These are phyloP conservation scores for Zygnema circumcarinatum DNA, from an alignment of 139 green algal species.

Conservation along the genomic window DNA sequence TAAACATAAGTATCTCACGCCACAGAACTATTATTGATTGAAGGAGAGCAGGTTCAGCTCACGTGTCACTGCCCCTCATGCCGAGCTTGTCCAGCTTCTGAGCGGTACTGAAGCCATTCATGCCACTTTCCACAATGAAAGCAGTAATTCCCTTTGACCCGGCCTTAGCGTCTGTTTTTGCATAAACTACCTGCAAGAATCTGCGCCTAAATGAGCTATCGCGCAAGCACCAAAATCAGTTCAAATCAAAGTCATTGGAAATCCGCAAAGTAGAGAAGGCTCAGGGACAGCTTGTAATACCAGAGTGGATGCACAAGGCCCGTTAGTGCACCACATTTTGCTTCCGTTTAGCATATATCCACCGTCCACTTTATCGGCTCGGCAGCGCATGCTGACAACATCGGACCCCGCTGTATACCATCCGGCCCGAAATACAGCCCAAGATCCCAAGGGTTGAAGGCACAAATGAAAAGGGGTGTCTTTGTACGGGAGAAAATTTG, in stretches of 20 bases:
- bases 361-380: slow-evolving; percentile 66
- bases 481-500: too few species aligned
- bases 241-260: background rate
- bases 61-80: slow-evolving; percentile 89
- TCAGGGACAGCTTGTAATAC: background rate
- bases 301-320: slow-evolving; percentile 78
- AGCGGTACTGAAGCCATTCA: slow-evolving; percentile 76
- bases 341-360: slow-evolving; percentile 87
- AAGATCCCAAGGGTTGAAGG: too few species aligned
- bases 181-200: slow-evolving; percentile 77
- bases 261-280: background rate
- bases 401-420: slow-evolving; percentile 77
- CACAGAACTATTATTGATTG: too few species aligned
- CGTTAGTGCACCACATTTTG: slow-evolving; percentile 97
- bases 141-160: slow-evolving; percentile 88
- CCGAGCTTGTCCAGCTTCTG: slow-evolving; percentile 98
- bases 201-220: background rate
- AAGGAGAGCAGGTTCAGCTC: too few species aligned
- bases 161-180: slow-evolving; percentile 80
- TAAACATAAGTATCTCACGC: too few species aligned
- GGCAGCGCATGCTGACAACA: slow-evolving; percentile 84
- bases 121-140: slow-evolving; percentile 92
- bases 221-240: background rate
- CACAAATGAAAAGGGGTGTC: too few species aligned
- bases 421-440: too few species aligned